A percentile compares a stretch with the other conserved stretches of the same genome.
phyloP scores from a whole-genome alignment of 345 rosid species.

The Rhizophora mangle region DNA sequence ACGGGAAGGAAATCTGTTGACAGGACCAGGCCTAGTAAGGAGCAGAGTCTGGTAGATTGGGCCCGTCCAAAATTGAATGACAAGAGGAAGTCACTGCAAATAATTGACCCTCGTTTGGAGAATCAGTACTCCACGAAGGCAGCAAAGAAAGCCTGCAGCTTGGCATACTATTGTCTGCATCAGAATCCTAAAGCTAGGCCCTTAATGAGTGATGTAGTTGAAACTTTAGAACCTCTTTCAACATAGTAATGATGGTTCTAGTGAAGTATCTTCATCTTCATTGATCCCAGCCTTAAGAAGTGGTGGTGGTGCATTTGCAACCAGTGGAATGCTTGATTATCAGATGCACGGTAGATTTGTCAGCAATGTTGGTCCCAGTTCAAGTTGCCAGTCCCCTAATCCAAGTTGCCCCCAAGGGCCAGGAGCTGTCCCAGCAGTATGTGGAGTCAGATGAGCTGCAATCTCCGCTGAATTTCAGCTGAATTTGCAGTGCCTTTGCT shows the following conservation, averaged over 20 bases:
- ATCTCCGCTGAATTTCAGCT: conserved; percentile 32
- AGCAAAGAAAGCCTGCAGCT: conserved; percentile 92
- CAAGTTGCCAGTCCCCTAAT: conserved; percentile 73
- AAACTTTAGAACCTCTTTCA: conserved; percentile 91
- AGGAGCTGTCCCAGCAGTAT: conserved; percentile 62
- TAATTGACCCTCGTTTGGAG: conserved; percentile 87
- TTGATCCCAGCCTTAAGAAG: conserved; percentile 33
- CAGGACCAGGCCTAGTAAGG: conserved; percentile 91
- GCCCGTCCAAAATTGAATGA: conserved; percentile 93
- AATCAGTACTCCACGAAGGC: conserved; percentile 86
- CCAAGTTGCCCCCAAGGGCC: conserved; percentile 56
- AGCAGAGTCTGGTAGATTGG: conserved; percentile 97
- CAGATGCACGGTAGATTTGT: conserved; percentile 53
- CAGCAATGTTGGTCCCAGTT: conserved; percentile 73
- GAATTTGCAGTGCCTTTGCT: conserved; percentile 32
- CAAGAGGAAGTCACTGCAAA: conserved; percentile 79
- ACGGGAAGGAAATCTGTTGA: conserved; percentile 93
- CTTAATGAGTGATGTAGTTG: conserved; percentile 92
- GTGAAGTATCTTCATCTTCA: conserved; percentile 39
- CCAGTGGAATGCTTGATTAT: conserved; percentile 68
- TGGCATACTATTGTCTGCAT: conserved; percentile 91
- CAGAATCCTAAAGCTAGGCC: conserved; percentile 99
- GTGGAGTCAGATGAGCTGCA: conserved; percentile 72
- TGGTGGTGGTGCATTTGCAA: conserved; percentile 50
- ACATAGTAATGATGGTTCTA: conserved; percentile 42